Base-by-base conservation (phyloP, 257 asterid genomes). In the Nicotiana otophora region DNA sequence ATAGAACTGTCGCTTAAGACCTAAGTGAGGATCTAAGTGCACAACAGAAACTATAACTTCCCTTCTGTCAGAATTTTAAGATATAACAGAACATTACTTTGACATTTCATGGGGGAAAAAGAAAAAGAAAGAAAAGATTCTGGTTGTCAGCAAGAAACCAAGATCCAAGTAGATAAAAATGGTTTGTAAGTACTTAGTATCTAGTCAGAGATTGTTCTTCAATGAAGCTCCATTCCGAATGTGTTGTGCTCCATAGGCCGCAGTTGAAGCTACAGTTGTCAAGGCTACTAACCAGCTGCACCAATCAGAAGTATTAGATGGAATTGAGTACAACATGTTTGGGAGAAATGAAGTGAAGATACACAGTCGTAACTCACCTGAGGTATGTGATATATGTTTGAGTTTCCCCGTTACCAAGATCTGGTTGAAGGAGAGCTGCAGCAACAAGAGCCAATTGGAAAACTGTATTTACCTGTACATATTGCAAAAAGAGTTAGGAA, bases 381-480 rank as follows among this genome's bases (percentile, higher is more conserved):
- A 96, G 84, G 61, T 88, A 89, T 78, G 87, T 82, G 81, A 96
- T 87, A 81, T 87, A 96, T 5, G 84, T 77, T 82, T 63, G 92
- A 51, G 97, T 94, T 81, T 88, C 99, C 85, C 85, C 97, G 34
- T 82, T 91, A 55, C 98, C 99, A 64, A 93, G 89, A 79, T 84
- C 95, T n/a, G 99, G 99, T 84, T 96, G 98, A 85, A 96, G 97
- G 62, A 96, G 92, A 57, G 98, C 98, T 39, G 90, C 97, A 34
- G 98, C 98, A 77, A 96, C 93, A 78, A 96, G 84, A 83, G 84
- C 90, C 91, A 96, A 87, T 84, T 96, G 99, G 89, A 96, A 87
- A 80, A 92, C 92, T 61, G 98, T 96, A 80, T 96, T 94, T 9
- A 93, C 96, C 99, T 96, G 88, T 79, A 70, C 82, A 79, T 34